Conservation (phyloP, 495 filamentous ascomycete species). For the Penicillium antarcticum region DNA sequence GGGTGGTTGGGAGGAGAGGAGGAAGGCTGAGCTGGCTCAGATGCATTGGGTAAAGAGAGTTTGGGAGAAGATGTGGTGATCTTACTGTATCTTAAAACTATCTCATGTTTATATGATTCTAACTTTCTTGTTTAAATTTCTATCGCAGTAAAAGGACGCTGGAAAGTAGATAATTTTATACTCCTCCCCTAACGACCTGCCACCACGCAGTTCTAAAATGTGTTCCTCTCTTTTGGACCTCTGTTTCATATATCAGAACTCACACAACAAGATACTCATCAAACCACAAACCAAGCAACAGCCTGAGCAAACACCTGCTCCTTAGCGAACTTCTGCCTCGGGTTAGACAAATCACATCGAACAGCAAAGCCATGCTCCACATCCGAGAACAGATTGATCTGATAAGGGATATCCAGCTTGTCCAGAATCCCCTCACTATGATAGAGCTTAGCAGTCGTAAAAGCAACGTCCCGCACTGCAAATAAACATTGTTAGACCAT, state of each 20-base stretch:
- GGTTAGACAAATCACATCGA: constrained; percentile 52
- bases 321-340: constrained; percentile 61
- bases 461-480: constrained; percentile 38
- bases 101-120: neutral
- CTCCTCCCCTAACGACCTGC: neutral
- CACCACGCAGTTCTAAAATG: too few relatives aligned
- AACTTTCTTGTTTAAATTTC: neutral
- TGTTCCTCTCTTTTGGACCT: too few relatives aligned
- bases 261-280: constrained; percentile 32
- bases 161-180: neutral
- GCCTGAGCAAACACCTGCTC: constrained; percentile 74
- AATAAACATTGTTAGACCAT: neutral
- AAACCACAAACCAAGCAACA: constrained; percentile 77
- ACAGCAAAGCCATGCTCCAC: constrained; percentile 72
- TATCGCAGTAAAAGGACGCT: too few relatives aligned
- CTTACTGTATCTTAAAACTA: constrained; percentile 8
- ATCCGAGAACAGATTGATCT: constrained; percentile 67
- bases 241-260: too few relatives aligned
- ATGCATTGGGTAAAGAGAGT: constrained; percentile 20
- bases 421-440: constrained; percentile 50
- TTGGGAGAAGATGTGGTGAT: constrained; percentile 36
- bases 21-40: constrained; percentile 23
- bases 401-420: constrained; percentile 57
- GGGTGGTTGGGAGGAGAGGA: constrained; percentile 22
- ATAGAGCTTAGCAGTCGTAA: constrained; percentile 60